Evolutionary conservation across 441 rosid species (phyloP), one percentile per base, ranked within the genome.

Genomic region (Jatropha podagrica): DNA sequence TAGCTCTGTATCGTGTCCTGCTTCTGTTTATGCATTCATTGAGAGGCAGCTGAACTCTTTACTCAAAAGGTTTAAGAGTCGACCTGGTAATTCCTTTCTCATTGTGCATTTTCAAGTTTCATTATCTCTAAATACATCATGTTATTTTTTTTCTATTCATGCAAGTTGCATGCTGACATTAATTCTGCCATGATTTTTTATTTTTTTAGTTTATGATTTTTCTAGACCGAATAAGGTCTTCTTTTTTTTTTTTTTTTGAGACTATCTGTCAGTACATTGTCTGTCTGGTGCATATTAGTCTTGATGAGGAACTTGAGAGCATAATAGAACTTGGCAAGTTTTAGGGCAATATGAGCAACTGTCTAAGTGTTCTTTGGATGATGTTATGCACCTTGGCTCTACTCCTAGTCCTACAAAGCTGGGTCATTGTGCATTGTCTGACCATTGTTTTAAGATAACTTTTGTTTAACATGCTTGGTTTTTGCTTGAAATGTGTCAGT

Each of bases 1-100:
- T 66, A 79, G 76, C 67, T 75, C 78, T 26, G 51, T 71, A 26
- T 79, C 78, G 13, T 79, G 82, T 11, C 65, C 82, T 46, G 76
- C 78, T 12, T 23, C 78, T 70, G 82, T 56, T 41, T 79, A 65
- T 71, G 6, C 23, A 14, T 65, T 66, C 69, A 79, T 79, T 58
- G 69, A 75, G 75, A 75, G 40, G 65, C 73, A 75, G 49, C 71
- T 79, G 37, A 23, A 71, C 26, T 38, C n/a, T 75, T 71, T 79
- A 12, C 64, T 75, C 4, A 49, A 27, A 59, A 65, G 38, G 1
- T 70, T 70, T 14, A 51, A 7, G 15, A 17, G 7, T 41, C 76
- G 51, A 26, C 73, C 64, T 48, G 82, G 82, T 79, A 71, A 56
- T 74, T 69, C 27, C 40, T 65, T 63, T 64, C 23, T 5, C 27